Evolutionary conservation across 129 eudicot species (phyloP), one percentile per base, ranked within the genome.

Genomic region (Artemisia annua): DNA sequence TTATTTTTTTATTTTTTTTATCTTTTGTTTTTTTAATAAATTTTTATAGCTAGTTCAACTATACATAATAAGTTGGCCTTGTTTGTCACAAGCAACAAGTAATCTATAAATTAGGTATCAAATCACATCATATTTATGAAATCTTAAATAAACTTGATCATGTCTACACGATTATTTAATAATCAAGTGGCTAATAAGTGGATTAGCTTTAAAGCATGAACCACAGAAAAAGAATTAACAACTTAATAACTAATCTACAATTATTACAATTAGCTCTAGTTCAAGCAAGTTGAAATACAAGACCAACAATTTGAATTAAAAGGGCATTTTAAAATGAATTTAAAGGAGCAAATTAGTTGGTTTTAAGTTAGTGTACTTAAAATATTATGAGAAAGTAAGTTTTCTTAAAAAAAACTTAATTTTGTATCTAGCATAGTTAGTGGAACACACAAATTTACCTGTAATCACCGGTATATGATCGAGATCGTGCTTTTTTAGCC

Each of bases 401-500:
- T 52, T 52, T 52, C 18, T n/a, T 52, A 52, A 16, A 63, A 28
- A 64, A 17, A 11, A 39, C 10, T 39, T 26, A 60, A 60, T 11
- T 26, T 55, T 3, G 13, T 55, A 39, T 39, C 3, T 6, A 55
- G 18, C 16, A 59, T 11, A 24, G 14, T 0, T 59, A 59, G 11
- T 3, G 13, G n/a, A 8, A 54, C 20, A 54, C 20, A 7, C 4
- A n/a, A 17, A 14, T 7, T 57, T 78, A 87, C 91, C 91, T 78
- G 83, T 73, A 73, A 26, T 73, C 83, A 43, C 78, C 80, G 30
- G 35, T 52, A 30, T 49, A 73, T 0, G 67, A 72, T 14, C 73
- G 77, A 60, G 88, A 74, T 63, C 69, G 70, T 48, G 65, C 72
- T 77, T 70, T 74, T 13, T 66, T 82, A 12, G 72, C 48, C 51